Evolutionary conservation across 2,329 filamentous ascomycete species (phyloP).

Genomic region (Sclerotinia subarctica): DNA sequence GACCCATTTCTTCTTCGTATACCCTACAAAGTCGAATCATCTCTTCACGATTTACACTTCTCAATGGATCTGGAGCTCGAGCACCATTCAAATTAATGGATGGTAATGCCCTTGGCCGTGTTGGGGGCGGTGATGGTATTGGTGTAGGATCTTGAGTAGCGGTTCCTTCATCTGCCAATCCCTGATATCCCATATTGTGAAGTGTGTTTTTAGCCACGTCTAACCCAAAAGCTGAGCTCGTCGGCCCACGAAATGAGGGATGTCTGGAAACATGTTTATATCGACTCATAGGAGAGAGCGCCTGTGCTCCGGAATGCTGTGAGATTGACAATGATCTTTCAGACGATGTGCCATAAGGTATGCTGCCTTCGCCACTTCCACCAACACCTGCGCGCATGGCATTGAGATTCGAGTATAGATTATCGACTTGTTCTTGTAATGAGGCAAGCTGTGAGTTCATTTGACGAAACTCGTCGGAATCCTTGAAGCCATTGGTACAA

Average conservation of each 20-base stretch:
- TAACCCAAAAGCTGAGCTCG: conserved; percentile 79
- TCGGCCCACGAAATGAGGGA: conserved; percentile 76
- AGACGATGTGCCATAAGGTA: conserved; percentile 23
- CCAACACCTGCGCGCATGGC: conserved; percentile 38
- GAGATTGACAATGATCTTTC: conserved; percentile 35
- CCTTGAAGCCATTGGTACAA: conserved; percentile 77
- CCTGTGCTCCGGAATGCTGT: conserved; percentile 26
- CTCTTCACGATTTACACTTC: conserved; percentile 73
- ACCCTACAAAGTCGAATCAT: conserved; percentile 73
- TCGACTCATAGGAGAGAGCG: conserved; percentile 30
- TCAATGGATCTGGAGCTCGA: conserved; percentile 72
- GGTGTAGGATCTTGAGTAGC: conserved; percentile 52
- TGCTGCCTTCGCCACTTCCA: conserved; percentile 6
- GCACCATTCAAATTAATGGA: conserved; percentile 31
- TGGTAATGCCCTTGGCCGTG: conserved; percentile 26
- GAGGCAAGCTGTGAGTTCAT: conserved; percentile 71
- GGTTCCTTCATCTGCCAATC: conserved; percentile 61
- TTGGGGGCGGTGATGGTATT: conserved; percentile 32
- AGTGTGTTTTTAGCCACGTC: conserved; percentile 84
- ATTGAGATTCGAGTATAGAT: conserved; percentile 69
- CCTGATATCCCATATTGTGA: conserved; percentile 83
- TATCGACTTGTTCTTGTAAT: conserved; percentile 81
- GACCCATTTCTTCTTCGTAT: conserved; percentile 85
- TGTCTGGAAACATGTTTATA: conserved; percentile 36
- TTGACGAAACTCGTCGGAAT: conserved; percentile 83